phyloP scores from a whole-genome alignment of 2,329 filamentous ascomycete species.

The Fusarium incarnatum region DNA sequence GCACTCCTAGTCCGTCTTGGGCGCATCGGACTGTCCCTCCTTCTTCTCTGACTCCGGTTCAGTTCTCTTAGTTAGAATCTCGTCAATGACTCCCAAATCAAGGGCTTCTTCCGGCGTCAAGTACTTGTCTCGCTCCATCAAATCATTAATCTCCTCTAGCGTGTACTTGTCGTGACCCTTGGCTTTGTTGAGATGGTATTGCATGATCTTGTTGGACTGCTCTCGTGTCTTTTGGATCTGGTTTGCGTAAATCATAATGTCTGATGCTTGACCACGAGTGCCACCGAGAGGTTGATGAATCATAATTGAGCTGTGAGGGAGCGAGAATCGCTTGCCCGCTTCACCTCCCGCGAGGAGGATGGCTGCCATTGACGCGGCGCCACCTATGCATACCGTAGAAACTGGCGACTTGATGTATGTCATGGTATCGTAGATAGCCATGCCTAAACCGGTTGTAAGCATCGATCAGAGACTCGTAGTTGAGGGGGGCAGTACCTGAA shows the following conservation, averaged over 20 bases:
- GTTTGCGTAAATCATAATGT: slow-evolving; percentile 97
- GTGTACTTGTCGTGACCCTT: slow-evolving; percentile 80
- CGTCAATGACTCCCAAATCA: slow-evolving; percentile 91
- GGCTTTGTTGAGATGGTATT: slow-evolving; percentile 82
- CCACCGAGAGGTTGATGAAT: slow-evolving; percentile 92
- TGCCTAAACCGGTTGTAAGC: slow-evolving; percentile 54
- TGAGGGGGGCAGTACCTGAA: slow-evolving; percentile 56
- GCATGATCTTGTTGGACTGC: slow-evolving; percentile 91
- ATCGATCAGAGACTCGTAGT: neutral
- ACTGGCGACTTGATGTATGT: slow-evolving; percentile 94
- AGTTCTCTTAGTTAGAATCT: slow-evolving; percentile 78
- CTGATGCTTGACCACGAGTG: slow-evolving; percentile 73
- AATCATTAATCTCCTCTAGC: slow-evolving; percentile 85
- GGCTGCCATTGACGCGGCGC: slow-evolving; percentile 95
- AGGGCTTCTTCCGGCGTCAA: slow-evolving; percentile 89
- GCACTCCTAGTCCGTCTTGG: slow-evolving; percentile 21
- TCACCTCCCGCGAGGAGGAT: slow-evolving; percentile 88
- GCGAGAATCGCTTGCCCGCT: slow-evolving; percentile 84
- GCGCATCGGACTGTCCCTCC: slow-evolving; percentile 23
- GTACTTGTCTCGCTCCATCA: slow-evolving; percentile 98
- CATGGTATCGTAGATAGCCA: slow-evolving; percentile 99
- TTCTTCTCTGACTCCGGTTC: slow-evolving; percentile 52
- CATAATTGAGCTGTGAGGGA: slow-evolving; percentile 97
- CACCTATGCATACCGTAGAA: slow-evolving; percentile 93
- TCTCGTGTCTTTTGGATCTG: slow-evolving; percentile 90